A percentile compares a stretch with the other conserved stretches of the same genome.
Conservation (phyloP, 2,329 filamentous ascomycete genomes). For the Aspergillus niger region DNA sequence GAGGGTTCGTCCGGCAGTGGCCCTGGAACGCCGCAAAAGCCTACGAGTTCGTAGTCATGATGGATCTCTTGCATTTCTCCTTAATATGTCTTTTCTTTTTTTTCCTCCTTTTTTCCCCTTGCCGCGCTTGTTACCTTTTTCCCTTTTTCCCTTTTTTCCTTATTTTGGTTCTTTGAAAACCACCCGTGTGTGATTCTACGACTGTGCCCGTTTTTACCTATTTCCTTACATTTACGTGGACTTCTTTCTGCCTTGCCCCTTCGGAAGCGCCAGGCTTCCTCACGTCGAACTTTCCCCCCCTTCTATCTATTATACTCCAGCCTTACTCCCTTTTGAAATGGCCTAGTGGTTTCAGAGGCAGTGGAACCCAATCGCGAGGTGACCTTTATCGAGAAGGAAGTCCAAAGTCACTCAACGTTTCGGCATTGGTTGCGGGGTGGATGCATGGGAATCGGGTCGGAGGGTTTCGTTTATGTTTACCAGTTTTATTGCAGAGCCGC, state of each 20-base stretch:
- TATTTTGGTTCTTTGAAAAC: slow-evolving; percentile 25
- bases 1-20: slow-evolving; percentile 28
- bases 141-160: slow-evolving; percentile 18
- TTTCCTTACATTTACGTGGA: slow-evolving; percentile 5
- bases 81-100: slow-evolving; percentile 9
- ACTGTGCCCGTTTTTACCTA: slow-evolving; percentile 17
- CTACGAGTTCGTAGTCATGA: slow-evolving; percentile 31
- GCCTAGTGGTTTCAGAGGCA: slow-evolving; percentile 16
- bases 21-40: slow-evolving; percentile 29
- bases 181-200: slow-evolving; percentile 23
- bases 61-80: slow-evolving; percentile 15
- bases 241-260: slow-evolving; percentile 15
- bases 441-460: slow-evolving; percentile 17
- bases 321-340: slow-evolving; percentile 15
- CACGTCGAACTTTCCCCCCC: slow-evolving; percentile 9
- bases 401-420: slow-evolving; percentile 1
- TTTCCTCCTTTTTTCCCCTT: slow-evolving; percentile 18
- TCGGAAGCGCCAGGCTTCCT: slow-evolving; percentile 22
- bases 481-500: slow-evolving; percentile 21
- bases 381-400: slow-evolving; percentile 1
- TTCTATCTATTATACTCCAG: slow-evolving; percentile 20
- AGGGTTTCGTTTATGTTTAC: slow-evolving; percentile 16
- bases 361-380: slow-evolving; percentile 12
- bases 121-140: slow-evolving; percentile 2
- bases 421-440: slow-evolving; percentile 19